phyloP scores from a whole-genome alignment of 2,329 filamentous ascomycete species.

The Colletotrichum spinosum region DNA sequence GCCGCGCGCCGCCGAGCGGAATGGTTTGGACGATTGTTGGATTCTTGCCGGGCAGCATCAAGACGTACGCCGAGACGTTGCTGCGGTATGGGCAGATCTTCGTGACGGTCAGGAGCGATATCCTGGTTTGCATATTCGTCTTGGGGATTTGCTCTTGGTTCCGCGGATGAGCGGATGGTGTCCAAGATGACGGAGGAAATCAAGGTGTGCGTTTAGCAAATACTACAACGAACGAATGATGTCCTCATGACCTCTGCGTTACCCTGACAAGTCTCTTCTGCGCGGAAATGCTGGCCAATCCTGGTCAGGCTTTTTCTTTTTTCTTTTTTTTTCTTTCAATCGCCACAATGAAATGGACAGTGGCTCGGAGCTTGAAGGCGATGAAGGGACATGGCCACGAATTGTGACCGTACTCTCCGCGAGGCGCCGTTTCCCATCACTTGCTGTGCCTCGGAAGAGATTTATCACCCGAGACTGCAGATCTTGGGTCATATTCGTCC shows the following conservation, averaged over 20 bases:
- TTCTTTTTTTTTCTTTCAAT: too few relatives aligned
- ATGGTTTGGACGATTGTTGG: conserved; percentile 72
- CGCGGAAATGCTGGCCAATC: too few relatives aligned
- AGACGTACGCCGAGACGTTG: conserved; percentile 69
- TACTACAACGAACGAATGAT: background rate
- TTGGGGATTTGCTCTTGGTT: conserved; percentile 69
- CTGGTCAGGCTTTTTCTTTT: too few relatives aligned
- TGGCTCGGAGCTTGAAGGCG: background rate
- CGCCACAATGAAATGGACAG: background rate
- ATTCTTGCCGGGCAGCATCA: conserved; percentile 74
- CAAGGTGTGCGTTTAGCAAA: background rate
- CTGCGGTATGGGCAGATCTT: conserved; percentile 78
- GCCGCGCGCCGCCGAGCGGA: conserved; percentile 66
- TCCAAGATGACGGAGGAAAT: background rate
- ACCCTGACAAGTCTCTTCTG: too few relatives aligned
- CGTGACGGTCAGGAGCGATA: conserved; percentile 76
- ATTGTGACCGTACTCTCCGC: too few relatives aligned
- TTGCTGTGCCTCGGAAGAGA: too few relatives aligned
- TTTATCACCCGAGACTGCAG: too few relatives aligned
- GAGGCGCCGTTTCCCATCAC: too few relatives aligned
- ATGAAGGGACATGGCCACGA: too few relatives aligned
- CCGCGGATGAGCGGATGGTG: conserved; percentile 39
- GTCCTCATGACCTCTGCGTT: too few relatives aligned
- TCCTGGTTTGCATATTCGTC: conserved; percentile 82
- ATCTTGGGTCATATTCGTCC: too few relatives aligned